A percentile compares a stretch with the other conserved stretches of the same genome.
Conservation (phyloP, 2,329 filamentous ascomycete genomes). For the Pseudogymnoascus sp. region DNA sequence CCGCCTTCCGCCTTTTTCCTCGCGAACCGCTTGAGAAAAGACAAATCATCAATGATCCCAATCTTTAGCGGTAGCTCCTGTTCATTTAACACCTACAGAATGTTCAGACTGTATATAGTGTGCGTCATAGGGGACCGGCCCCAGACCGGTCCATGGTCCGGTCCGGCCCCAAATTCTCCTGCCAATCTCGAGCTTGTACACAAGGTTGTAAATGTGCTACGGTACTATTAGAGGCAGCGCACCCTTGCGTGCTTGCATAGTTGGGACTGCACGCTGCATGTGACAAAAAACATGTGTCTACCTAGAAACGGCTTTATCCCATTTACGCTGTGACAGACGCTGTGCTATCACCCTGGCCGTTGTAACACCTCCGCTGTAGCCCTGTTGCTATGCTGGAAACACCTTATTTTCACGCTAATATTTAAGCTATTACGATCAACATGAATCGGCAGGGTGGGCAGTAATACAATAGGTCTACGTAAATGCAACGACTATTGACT, state of each 20-base stretch:
- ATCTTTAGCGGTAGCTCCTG: too few species aligned
- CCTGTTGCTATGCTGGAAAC: neutral
- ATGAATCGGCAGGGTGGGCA: neutral
- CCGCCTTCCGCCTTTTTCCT: too few species aligned
- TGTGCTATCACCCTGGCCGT: neutral
- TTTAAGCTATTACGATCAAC: neutral
- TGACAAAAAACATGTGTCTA: neutral
- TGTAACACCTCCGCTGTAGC: neutral
- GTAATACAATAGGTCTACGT: too few species aligned
- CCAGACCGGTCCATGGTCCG: too few species aligned
- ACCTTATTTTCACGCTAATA: neutral
- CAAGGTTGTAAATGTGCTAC: neutral
- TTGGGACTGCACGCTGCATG: neutral
- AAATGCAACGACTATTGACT: too few species aligned
- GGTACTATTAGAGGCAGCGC: neutral
- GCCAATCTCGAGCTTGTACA: too few species aligned
- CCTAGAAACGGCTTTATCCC: neutral
- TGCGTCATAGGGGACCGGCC: too few species aligned
- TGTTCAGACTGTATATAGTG: too few species aligned
- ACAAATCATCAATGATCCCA: too few species aligned
- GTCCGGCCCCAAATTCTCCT: too few species aligned
- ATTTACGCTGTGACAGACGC: neutral
- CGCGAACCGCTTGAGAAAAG: too few species aligned
- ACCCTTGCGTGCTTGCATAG: neutral
- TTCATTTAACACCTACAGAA: too few species aligned